A percentile compares a stretch with the other conserved stretches of the same genome.
Evolutionary conservation across 1,284 basidiomycete genomes (phyloP).

Genomic region (Sanghuangporus sanghuang): DNA sequence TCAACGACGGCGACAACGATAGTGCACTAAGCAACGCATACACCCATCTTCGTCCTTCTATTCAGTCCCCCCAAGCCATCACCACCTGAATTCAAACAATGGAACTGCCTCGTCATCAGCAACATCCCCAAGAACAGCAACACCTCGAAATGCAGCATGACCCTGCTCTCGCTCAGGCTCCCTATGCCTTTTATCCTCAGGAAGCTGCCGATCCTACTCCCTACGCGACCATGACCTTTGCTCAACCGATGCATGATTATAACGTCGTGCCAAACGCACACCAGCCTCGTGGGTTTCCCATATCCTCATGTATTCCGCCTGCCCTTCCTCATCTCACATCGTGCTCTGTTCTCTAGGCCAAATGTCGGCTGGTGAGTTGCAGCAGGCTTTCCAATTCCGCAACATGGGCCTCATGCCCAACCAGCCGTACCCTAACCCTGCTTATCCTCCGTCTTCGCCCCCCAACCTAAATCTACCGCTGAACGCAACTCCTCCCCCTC

Average conservation of each 20-base stretch:
- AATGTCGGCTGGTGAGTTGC: slow-evolving; percentile 22
- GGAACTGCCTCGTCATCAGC: slow-evolving; percentile 17
- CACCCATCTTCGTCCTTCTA: background rate
- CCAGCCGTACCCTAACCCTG: slow-evolving; percentile 41
- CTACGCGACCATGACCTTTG: slow-evolving; percentile 14
- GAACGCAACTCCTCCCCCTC: slow-evolving; percentile 51
- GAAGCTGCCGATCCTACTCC: slow-evolving; percentile 10
- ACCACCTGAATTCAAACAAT: slow-evolving; percentile 8
- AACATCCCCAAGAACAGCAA: slow-evolving; percentile 14
- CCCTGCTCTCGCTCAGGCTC: slow-evolving; percentile 16
- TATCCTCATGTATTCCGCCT: slow-evolving; percentile 22
- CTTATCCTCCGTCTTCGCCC: slow-evolving; percentile 44
- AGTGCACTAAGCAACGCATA: background rate
- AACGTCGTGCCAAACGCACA: slow-evolving; percentile 24
- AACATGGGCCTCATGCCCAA: slow-evolving; percentile 46
- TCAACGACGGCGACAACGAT: slow-evolving; percentile 13
- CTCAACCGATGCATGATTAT: slow-evolving; percentile 18
- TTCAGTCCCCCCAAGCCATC: background rate
- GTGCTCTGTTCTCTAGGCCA: slow-evolving; percentile 17
- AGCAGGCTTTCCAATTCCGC: slow-evolving; percentile 39
- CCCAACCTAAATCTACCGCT: slow-evolving; percentile 48
- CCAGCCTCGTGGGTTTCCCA: slow-evolving; percentile 25
- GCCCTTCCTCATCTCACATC: slow-evolving; percentile 18
- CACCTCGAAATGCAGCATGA: slow-evolving; percentile 19
- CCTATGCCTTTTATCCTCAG: slow-evolving; percentile 16